Base-by-base conservation (phyloP, 331 rosid species). In the Rosa hybrid region DNA sequence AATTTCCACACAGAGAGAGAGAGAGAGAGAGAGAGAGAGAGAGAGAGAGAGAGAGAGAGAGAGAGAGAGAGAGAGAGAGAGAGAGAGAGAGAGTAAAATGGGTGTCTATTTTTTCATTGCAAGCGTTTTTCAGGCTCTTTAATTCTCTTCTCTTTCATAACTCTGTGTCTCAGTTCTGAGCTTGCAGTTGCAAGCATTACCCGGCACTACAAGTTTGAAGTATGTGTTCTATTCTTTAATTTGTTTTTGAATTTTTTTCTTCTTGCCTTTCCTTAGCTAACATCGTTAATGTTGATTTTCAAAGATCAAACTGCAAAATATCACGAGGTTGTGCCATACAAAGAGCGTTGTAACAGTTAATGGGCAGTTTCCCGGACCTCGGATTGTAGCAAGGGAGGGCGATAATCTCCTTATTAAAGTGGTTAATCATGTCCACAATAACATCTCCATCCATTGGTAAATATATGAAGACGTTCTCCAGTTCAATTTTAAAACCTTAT, bases 361-460 rank as follows among this genome's bases (percentile, higher is more conserved):
- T 17, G 87, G 84, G 18, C 64, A 84, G 45, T 84, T 84, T 71
- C 87, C 87, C 0, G 87, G 87, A 30, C 87, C 87, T 42, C 59
- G 71, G 2, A 84, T 84, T 72, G 75, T 80, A 30, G 87, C 82
- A 1, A 54, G 87, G 46, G 87, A 84, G 20, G 87, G 87, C 10
- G 87, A 84, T 34, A 81, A 51, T 3, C 67, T 84, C 1, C 54
- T 75, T 14, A 84, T 84, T 12, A 76, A 76, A 80, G 87, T 84
- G 39, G 78, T 76, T 57, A 84, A 80, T 73, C 82, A 80, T 72
- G 79, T 84, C 25, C 38, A 4, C 5, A 64, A 76, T 79, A 84
- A 84, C 62, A 54, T 84, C 39, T 80, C 87, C n/a, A 71, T 84
- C 78, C 87, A 84, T 18, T 84, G 87, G 86, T 83, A 83, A 62